These are phyloP conservation scores for Scheffersomyces illinoinensis DNA, from an alignment of 1,139 yeast genomes.

Conservation along the genomic window DNA sequence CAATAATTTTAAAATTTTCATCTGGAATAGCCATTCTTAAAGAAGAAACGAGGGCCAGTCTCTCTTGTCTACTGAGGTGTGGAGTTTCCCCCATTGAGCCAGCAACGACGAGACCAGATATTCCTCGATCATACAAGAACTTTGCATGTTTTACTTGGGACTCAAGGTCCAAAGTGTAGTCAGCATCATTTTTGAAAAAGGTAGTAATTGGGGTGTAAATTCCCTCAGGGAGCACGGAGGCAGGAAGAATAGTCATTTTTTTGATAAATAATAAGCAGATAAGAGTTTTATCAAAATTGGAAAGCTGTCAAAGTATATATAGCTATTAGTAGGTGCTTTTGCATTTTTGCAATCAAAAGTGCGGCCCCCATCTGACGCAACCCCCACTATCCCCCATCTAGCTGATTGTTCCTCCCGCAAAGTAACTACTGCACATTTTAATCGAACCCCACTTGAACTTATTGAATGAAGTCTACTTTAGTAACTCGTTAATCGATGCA, in stretches of 20 bases:
- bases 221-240: constrained; percentile 21
- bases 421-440: not conserved
- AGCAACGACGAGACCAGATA: constrained; percentile 46
- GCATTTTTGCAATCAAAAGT: not conserved
- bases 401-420: not conserved
- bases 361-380: not conserved
- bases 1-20: constrained; percentile 26
- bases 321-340: not conserved
- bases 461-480: not conserved
- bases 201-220: constrained; percentile 53
- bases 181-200: constrained; percentile 42
- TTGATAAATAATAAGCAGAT: not conserved
- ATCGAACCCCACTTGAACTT: not conserved
- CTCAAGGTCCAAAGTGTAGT: constrained; percentile 39
- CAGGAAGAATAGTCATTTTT: constrained; percentile 3
- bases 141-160: constrained; percentile 45
- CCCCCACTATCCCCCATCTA: not conserved
- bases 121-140: constrained; percentile 39
- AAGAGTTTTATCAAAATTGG: not conserved
- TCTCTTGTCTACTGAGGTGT: constrained; percentile 35
- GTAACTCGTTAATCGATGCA: not conserved
- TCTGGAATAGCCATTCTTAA: constrained; percentile 28
- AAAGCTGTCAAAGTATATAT: not conserved
- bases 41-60: constrained; percentile 23
- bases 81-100: constrained; percentile 50